A percentile compares a stretch with the other conserved stretches of the same genome.
phyloP scores from a whole-genome alignment of 805 yeast species.

The Zygoascus bituminiphila region DNA sequence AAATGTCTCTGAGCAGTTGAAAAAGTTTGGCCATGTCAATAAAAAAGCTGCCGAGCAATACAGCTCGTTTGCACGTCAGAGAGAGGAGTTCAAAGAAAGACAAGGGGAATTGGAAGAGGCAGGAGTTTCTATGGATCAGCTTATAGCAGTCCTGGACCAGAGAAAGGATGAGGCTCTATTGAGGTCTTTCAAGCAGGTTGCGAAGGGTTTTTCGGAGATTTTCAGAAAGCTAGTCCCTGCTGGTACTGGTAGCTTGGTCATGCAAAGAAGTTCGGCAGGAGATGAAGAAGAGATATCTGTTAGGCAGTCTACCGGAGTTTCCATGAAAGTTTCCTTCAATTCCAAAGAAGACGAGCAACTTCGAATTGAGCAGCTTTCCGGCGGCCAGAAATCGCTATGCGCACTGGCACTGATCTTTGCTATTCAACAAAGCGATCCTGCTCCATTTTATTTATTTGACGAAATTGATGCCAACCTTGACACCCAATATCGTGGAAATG shows the following conservation, averaged over 20 bases:
- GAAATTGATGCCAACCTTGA: conserved; percentile 96
- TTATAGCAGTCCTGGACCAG: conserved; percentile 60
- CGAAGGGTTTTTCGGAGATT: conserved; percentile 61
- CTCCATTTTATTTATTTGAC: conserved; percentile 92
- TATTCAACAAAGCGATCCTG: conserved; percentile 91
- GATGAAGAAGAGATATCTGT: conserved; percentile 20
- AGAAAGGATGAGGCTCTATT: conserved; percentile 80
- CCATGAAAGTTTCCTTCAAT: conserved; percentile 83
- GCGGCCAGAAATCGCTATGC: conserved; percentile 96
- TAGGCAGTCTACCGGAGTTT: conserved; percentile 59
- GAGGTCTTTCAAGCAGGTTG: conserved; percentile 67
- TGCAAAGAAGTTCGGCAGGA: conserved; percentile 39
- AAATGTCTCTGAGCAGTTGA: conserved; percentile 47
- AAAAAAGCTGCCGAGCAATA: conserved; percentile 85
- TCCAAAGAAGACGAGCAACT: conserved; percentile 79
- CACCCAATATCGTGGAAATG: conserved; percentile 81
- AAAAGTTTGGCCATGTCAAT: conserved; percentile 68
- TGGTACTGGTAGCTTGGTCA: conserved; percentile 67
- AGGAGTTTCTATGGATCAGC: conserved; percentile 58
- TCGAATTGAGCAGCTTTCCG: conserved; percentile 83
- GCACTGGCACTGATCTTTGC: conserved; percentile 92
- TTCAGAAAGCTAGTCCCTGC: conserved; percentile 77
- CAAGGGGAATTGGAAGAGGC: conserved; percentile 63
- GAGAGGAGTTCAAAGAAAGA: conserved; percentile 56
- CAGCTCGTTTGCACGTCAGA: conserved; percentile 60